A percentile compares a stretch with the other conserved stretches of the same genome.
Conservation (phyloP, 2,329 filamentous ascomycete genomes). For the Aureobasidium sp. region DNA sequence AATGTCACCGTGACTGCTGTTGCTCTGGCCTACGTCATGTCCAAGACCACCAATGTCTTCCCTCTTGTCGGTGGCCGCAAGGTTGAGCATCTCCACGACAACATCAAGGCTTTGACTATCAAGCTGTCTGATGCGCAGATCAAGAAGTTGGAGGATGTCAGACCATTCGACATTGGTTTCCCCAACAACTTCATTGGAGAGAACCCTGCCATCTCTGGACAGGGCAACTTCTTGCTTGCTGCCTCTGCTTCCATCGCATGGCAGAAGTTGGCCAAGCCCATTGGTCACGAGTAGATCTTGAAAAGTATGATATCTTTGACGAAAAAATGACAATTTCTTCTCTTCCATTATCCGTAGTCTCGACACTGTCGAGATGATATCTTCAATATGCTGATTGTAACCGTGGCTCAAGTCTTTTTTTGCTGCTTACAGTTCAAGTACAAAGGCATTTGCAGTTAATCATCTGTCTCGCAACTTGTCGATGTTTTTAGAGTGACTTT, state of each 20-base stretch:
- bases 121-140: conserved; percentile 53
- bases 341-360: no score
- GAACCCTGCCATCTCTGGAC: conserved; percentile 25
- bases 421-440: no score
- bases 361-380: no score
- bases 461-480: no score
- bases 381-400: no score
- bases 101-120: conserved; percentile 57
- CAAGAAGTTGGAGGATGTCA: conserved; percentile 54
- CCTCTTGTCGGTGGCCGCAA: conserved; percentile 70
- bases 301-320: neutral
- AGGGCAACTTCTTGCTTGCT: conserved; percentile 22
- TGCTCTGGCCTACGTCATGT: conserved; percentile 38
- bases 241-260: conserved; percentile 25
- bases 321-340: neutral
- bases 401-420: no score
- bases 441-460: no score
- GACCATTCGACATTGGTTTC: conserved; percentile 56
- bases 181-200: conserved; percentile 45
- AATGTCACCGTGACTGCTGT: conserved; percentile 53
- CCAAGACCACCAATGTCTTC: conserved; percentile 55
- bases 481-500: no score
- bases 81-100: conserved; percentile 59
- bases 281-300: conserved; percentile 26
- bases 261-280: conserved; percentile 25